Evolutionary conservation across 495 filamentous ascomycete genomes (phyloP).

Genomic region (Talaromyces nanjingensis): DNA sequence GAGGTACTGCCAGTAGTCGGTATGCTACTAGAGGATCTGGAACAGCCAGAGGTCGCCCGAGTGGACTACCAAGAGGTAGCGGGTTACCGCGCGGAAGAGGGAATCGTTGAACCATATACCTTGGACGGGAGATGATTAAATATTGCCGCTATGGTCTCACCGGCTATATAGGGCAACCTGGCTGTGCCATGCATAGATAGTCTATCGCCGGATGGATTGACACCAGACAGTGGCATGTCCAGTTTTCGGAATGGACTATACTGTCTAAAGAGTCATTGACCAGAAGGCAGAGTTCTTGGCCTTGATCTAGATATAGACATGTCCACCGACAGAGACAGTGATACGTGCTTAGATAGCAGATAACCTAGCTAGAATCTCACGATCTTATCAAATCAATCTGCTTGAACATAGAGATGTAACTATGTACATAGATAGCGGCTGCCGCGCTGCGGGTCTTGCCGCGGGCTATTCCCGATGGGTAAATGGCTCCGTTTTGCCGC

Average conservation of each 20-base stretch:
- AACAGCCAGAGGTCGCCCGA: slow-evolving; percentile 29
- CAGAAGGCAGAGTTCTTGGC: neutral
- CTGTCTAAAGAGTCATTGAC: neutral
- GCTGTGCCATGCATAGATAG: neutral
- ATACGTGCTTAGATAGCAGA: no score
- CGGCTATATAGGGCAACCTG: neutral
- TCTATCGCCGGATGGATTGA: neutral
- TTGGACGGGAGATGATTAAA: neutral
- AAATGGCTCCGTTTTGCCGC: slow-evolving; percentile 5
- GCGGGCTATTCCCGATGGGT: slow-evolving; percentile 5
- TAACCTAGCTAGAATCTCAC: no score
- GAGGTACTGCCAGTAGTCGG: slow-evolving; percentile 33
- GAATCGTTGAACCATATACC: slow-evolving; percentile 18
- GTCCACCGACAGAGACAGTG: neutral
- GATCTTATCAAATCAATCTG: no score
- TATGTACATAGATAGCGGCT: no score
- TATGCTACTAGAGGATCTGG: slow-evolving; percentile 30
- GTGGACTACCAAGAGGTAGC: slow-evolving; percentile 36
- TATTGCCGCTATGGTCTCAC: neutral
- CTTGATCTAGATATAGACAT: neutral
- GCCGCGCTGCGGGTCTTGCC: neutral
- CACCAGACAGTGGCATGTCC: neutral
- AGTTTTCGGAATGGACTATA: neutral
- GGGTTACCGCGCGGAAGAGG: slow-evolving; percentile 36
- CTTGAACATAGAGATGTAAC: no score